Conservation (phyloP, 129 eudicot genomes). For the Flaveria trinervia region DNA sequence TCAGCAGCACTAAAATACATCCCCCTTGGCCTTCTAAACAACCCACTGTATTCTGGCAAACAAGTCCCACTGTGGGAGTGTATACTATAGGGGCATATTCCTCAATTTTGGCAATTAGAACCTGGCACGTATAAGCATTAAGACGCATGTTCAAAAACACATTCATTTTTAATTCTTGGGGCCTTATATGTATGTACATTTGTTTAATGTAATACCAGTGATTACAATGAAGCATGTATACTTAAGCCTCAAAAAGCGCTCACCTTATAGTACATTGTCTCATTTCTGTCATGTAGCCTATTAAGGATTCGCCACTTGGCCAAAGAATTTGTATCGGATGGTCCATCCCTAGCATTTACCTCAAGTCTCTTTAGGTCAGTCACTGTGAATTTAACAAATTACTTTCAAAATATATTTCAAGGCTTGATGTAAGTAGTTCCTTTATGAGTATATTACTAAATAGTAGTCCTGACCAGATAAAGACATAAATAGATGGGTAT, state of each 20-base stretch:
- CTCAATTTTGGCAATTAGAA: conserved; percentile 85
- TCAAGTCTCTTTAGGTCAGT: conserved; percentile 87
- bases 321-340: conserved; percentile 81
- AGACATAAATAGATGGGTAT: neutral
- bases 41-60: conserved; percentile 92
- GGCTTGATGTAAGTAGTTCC: neutral
- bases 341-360: conserved; percentile 84
- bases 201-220: conserved; percentile 5
- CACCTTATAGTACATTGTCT: conserved; percentile 97
- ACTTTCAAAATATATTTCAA: conserved; percentile 11
- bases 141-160: neutral
- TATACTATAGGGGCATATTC: conserved; percentile 98
- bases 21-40: conserved; percentile 97
- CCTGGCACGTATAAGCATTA: conserved; percentile 44
- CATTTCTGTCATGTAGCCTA: conserved; percentile 95
- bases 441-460: neutral
- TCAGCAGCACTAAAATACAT: conserved; percentile 95
- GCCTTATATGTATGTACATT: conserved; percentile 2
- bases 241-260: conserved; percentile 30
- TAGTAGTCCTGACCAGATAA: neutral
- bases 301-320: conserved; percentile 97
- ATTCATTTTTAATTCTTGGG: neutral
- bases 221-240: neutral
- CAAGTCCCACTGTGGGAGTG: conserved; percentile 98
- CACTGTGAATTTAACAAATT: conserved; percentile 53